These are phyloP conservation scores for Sporothrix phasma DNA, from an alignment of 2,329 filamentous ascomycete genomes.

Conservation along the genomic window DNA sequence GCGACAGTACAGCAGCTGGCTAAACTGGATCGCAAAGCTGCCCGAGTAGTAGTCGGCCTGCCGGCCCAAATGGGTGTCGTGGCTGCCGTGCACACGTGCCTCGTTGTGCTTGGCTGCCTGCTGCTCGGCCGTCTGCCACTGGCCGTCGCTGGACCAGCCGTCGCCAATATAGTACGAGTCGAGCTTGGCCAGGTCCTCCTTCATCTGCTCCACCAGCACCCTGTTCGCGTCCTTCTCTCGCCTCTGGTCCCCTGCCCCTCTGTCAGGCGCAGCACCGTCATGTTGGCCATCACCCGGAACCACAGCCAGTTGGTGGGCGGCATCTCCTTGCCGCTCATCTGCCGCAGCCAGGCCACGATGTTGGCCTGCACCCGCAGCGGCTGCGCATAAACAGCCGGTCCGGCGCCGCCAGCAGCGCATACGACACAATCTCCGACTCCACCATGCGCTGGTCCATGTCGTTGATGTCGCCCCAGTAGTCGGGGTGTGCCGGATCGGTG, in stretches of 20 bases:
- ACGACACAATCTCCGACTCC: constrained; percentile 42
- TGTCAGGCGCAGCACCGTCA: constrained; percentile 14
- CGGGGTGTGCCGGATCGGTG: constrained; percentile 26
- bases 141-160: constrained; percentile 18
- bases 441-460: constrained; percentile 44
- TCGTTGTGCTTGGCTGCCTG: neutral
- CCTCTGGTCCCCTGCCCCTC: neutral
- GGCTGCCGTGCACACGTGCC: neutral
- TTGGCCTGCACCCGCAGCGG: constrained; percentile 25
- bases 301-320: constrained; percentile 19
- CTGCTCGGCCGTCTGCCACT: constrained; percentile 12
- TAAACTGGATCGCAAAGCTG: constrained; percentile 22
- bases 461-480: constrained; percentile 39
- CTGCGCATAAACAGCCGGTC: constrained; percentile 27
- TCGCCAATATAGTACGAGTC: constrained; percentile 15
- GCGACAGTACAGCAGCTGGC: constrained; percentile 31
- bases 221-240: neutral
- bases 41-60: constrained; percentile 21
- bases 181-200: constrained; percentile 14
- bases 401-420: constrained; percentile 37
- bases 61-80: neutral
- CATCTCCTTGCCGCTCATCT: constrained; percentile 16
- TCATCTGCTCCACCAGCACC: constrained; percentile 2
- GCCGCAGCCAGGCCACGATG: constrained; percentile 16
- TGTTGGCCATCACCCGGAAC: constrained; percentile 19